Evolutionary conservation across 345 rosid species (phyloP).

Genomic region (Xanthoceras sorbifolium): DNA sequence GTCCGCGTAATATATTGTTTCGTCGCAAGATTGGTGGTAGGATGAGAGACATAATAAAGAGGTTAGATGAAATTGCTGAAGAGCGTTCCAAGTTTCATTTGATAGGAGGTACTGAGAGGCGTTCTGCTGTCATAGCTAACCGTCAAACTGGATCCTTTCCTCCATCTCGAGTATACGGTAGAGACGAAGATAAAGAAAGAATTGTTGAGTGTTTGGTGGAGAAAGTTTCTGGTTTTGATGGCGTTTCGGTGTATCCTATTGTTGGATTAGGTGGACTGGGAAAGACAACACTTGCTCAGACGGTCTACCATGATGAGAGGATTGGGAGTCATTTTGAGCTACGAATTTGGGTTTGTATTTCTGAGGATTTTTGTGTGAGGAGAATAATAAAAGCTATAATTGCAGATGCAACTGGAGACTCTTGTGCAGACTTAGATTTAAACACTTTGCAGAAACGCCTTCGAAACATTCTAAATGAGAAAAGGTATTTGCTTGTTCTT

Average conservation of each 20-base stretch:
- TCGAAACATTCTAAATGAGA: neutral
- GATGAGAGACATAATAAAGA: neutral
- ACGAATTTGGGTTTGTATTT: conserved; percentile 10
- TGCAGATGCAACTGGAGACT: neutral
- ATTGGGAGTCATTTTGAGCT: neutral
- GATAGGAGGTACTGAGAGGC: neutral
- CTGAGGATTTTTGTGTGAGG: neutral
- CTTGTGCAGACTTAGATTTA: neutral
- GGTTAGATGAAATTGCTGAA: neutral
- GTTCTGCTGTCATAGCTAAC: neutral
- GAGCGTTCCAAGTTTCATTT: neutral
- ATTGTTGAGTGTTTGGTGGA: neutral
- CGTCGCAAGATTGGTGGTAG: neutral
- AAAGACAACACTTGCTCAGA: neutral
- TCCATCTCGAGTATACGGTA: neutral
- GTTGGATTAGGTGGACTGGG: neutral
- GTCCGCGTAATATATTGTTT: neutral
- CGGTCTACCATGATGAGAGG: neutral
- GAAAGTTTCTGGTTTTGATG: neutral
- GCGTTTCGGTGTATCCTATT: neutral
- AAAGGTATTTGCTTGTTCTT: neutral
- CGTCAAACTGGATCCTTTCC: too few species aligned
- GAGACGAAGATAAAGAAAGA: neutral
- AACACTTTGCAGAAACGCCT: neutral
- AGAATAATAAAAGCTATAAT: neutral